Percentiles rank a stretch among this genome's conserved stretches.
phyloP scores from a whole-genome alignment of 805 yeast genomes.

The Torulaspora indica region DNA sequence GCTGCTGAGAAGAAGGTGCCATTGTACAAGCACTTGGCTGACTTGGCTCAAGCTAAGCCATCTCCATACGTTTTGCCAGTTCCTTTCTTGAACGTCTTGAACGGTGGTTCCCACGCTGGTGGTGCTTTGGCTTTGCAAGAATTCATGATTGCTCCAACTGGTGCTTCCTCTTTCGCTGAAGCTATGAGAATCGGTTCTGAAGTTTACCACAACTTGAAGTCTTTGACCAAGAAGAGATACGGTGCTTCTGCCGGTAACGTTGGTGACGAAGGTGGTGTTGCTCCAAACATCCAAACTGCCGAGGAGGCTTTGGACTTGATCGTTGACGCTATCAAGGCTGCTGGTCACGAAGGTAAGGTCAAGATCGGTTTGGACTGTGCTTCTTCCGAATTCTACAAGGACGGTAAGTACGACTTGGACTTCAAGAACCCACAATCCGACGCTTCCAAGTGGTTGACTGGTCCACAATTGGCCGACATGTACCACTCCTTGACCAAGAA shows the following conservation, averaged over 20 bases:
- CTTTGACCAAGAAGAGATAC: slow-evolving; percentile 88
- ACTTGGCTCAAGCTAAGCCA: slow-evolving; percentile 61
- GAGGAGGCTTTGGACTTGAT: slow-evolving; percentile 96
- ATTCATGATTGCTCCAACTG: slow-evolving; percentile 97
- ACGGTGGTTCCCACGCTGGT: slow-evolving; percentile 99
- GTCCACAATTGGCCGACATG: slow-evolving; percentile 78
- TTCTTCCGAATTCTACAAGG: slow-evolving; percentile 95
- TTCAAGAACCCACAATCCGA: slow-evolving; percentile 96
- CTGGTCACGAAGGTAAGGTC: slow-evolving; percentile 94
- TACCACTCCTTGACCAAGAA: slow-evolving; percentile 74
- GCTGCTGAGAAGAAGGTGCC: slow-evolving; percentile 95
- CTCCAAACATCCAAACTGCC: slow-evolving; percentile 93
- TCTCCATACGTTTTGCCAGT: slow-evolving; percentile 94
- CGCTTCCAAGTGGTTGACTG: slow-evolving; percentile 84
- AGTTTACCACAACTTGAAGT: slow-evolving; percentile 95
- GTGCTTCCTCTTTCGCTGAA: slow-evolving; percentile 85
- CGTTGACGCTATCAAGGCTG: slow-evolving; percentile 78
- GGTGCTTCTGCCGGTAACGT: slow-evolving; percentile 99
- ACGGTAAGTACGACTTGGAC: slow-evolving; percentile 95
- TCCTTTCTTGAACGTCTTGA: slow-evolving; percentile 97
- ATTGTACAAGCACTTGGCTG: slow-evolving; percentile 86
- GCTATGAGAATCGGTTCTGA: slow-evolving; percentile 96
- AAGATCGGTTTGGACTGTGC: slow-evolving; percentile 94
- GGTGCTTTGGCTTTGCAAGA: slow-evolving; percentile 99
- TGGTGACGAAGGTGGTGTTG: slow-evolving; percentile 99